Evolutionary conservation across 2,329 filamentous ascomycete genomes (phyloP).

Genomic region (Blastomyces percursus): DNA sequence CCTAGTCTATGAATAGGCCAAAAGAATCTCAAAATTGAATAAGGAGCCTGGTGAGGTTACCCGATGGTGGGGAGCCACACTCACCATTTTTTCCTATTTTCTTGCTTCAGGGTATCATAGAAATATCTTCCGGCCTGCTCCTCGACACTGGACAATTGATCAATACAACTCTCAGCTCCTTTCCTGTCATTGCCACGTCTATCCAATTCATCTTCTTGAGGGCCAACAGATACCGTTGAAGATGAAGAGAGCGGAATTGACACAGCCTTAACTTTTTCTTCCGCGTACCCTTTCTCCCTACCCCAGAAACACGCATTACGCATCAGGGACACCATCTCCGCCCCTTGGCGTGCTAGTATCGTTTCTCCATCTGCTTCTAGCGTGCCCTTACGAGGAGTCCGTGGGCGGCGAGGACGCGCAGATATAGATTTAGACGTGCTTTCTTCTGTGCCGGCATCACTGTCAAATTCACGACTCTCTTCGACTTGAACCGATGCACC

Average conservation of each 20-base stretch:
- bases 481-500: not conserved
- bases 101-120: slow-evolving; percentile 3
- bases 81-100: not conserved
- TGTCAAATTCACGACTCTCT: not conserved
- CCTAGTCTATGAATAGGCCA: not conserved
- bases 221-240: not conserved
- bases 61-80: not conserved
- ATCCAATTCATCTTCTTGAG: not conserved
- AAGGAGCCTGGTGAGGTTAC: not conserved
- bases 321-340: slow-evolving; percentile 34
- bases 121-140: slow-evolving; percentile 13
- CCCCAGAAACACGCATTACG: slow-evolving; percentile 36
- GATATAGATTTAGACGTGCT: not conserved
- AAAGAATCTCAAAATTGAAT: not conserved
- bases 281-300: slow-evolving; percentile 29
- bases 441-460: not conserved
- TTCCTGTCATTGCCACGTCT: not conserved
- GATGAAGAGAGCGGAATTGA: slow-evolving; percentile 2
- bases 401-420: not conserved
- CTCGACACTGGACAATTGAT: slow-evolving; percentile 4
- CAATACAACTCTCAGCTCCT: not conserved
- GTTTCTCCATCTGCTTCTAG: slow-evolving; percentile 14
- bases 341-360: slow-evolving; percentile 28
- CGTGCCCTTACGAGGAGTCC: not conserved
- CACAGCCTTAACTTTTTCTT: slow-evolving; percentile 25